Evolutionary conservation across 208 protist genomes (phyloP), one percentile per base, ranked within the genome.

Genomic region (Leishmania gerbilli): DNA sequence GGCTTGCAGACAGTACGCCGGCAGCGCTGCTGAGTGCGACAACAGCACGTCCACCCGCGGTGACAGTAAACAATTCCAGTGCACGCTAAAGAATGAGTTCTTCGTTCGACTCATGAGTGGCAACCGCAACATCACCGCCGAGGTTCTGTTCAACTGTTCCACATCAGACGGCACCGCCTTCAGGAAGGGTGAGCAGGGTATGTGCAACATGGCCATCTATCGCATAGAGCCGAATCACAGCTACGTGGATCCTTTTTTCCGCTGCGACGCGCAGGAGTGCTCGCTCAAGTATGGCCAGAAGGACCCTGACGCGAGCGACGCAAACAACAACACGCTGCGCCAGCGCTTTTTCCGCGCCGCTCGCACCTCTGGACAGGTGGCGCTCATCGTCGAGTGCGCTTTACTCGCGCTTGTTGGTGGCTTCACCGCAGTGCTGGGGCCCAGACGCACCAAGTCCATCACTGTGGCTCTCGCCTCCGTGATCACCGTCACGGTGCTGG

Each of bases 191-290:
- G 49, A 82, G 3, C 83, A 79, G 6, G 91, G 88, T 17, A 49
- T 55, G 51, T 97, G 92, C 71, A 62, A 62, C 71, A 90, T 97
- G 84, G 82, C 86, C 47, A 84, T 97, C 62, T 95, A 94, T 79
- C 92, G 95, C 60, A 88, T 95, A 19, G 93, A 97, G 82, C 89
- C 85, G 13, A 74, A 93, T 55, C 24, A 82, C 5, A 85, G 81
- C 76, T 96, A 89, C 72, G 77, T 95, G 7, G 95, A 97, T 80
- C 78, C 91, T 0, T 97, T 97, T 82, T 96, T 97, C 81, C 86
- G 87, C 55, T 97, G 95, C 74, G 77, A 81, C 19, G 83, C 90
- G 17, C 67, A 53, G 0, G 5, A 80, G 74, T 97, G 95, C 86
- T 87, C 91, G 31, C 90, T 92, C 83, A 75, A 78, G 49, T 74